phyloP scores from a whole-genome alignment of 768 basidiomycete genomes.

The Dentipellis fragilis region DNA sequence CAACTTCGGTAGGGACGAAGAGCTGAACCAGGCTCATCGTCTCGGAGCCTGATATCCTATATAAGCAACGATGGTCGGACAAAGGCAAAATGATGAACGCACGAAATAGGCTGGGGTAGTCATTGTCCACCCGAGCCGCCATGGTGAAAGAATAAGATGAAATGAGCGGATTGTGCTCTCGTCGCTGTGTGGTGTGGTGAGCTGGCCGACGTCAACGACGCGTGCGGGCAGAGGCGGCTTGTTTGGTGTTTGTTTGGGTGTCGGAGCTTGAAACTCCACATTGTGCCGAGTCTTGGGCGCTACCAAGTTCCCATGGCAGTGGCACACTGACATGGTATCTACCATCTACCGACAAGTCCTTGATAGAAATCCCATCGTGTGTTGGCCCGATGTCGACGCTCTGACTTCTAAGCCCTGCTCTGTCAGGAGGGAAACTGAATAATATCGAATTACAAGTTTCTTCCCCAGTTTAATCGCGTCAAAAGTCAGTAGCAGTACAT shows the following conservation, averaged over 20 bases:
- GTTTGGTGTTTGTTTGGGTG: neutral
- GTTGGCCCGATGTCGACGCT: too few species aligned
- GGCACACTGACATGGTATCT: too few species aligned
- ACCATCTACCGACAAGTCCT: too few species aligned
- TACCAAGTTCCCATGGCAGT: too few species aligned
- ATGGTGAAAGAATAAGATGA: conserved; percentile 14
- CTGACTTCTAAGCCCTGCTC: too few species aligned
- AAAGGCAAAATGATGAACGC: conserved; percentile 20
- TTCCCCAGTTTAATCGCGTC: too few species aligned
- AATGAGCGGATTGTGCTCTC: neutral
- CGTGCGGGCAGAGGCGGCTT: neutral
- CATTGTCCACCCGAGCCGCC: conserved; percentile 35
- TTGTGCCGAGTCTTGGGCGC: too few species aligned
- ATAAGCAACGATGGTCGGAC: neutral
- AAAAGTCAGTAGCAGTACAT: too few species aligned
- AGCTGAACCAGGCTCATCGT: conserved; percentile 97
- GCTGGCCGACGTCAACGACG: neutral
- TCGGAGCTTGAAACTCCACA: neutral
- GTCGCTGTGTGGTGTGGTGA: neutral
- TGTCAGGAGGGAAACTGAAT: too few species aligned
- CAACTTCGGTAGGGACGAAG: conserved; percentile 93
- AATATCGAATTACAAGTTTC: too few species aligned
- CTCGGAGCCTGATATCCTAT: conserved; percentile 66
- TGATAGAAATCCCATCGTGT: too few species aligned
- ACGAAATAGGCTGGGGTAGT: conserved; percentile 84